Evolutionary conservation across 441 rosid species (phyloP), one percentile per base, ranked within the genome.

Genomic region (Gossypium gossypioides): DNA sequence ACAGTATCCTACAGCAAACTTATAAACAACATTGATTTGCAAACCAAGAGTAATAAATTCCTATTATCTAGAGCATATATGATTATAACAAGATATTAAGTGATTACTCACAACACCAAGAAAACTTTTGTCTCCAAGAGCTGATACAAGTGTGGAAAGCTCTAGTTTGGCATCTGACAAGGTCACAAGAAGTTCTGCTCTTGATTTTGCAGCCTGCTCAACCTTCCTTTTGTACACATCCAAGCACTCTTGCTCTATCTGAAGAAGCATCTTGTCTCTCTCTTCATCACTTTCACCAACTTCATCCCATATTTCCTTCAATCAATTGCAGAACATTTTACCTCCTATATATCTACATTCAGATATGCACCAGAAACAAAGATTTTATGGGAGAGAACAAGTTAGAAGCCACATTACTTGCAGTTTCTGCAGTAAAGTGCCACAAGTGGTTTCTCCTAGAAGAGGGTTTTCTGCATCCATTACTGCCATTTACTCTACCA

Each of bases 301-400:
- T 82, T 95, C 99, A 85, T 95, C 98, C 99, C 99, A 95, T 29
- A 95, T 92, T 88, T 92, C 96, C 99, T 95, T 61, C 42, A 60
- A 60, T 15, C 71, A 50, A 27, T 68, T 19, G 62, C 25, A 58
- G 59, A 54, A 40, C n/a, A 71, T 24, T 56, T 51, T 63, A 56
- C 44, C 19, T 27, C 15, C 42, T 18, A 27, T 69, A 71, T 37
- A 57, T 37, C 69, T 50, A 72, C 67, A 67, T 6, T 46, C 34
- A 59, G 16, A 27, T 48, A 77, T 42, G 9, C 24, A 19, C 42
- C 10, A 10, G 12, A 80, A 73, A 40, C 6, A 69, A 65, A 8
- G 19, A 64, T 19, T 29, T 65, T 64, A 55, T 27, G 9, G 69
- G 25, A 44, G 27, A 24, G 67, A 19, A 55, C 4, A 34, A 68